Evolutionary conservation across 2,329 filamentous ascomycete species (phyloP).

Genomic region (Pezizomycotina sp.): DNA sequence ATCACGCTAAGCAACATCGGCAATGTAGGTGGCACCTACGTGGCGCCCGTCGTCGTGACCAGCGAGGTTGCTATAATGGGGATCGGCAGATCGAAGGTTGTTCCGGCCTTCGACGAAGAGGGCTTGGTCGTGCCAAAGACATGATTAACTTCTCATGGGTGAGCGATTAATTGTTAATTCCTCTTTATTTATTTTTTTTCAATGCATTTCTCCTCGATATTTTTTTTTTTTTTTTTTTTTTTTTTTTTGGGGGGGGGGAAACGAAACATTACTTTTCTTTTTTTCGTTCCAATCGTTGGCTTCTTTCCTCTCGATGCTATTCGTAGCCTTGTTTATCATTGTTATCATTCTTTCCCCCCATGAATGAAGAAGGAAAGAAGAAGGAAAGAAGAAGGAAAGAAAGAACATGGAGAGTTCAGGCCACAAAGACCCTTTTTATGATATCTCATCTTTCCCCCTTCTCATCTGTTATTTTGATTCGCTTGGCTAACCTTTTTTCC

Average conservation of each 20-base stretch:
- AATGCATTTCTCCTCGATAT: too few species aligned
- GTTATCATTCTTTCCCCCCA: neutral
- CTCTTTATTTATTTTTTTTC: neutral
- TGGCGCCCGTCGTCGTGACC: conserved; percentile 79
- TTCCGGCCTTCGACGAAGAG: conserved; percentile 56
- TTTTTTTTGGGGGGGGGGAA: too few species aligned
- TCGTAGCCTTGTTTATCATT: conserved; percentile 4
- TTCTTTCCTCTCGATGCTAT: too few species aligned
- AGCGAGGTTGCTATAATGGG: conserved; percentile 85
- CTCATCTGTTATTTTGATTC: too few species aligned
- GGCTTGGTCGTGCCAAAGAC: conserved; percentile 50
- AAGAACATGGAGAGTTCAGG: conserved; percentile 8
- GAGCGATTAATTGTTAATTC: conserved; percentile 33
- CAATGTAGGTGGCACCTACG: conserved; percentile 80
- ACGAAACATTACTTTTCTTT: too few species aligned
- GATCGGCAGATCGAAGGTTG: conserved; percentile 59
- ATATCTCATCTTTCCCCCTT: too few species aligned
- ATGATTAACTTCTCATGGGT: conserved; percentile 80
- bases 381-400: conserved; percentile 1
- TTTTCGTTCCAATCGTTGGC: too few species aligned
- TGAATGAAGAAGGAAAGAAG: conserved; percentile 10
- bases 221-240: too few species aligned
- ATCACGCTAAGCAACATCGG: conserved; percentile 96
- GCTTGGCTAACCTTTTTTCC: too few species aligned
- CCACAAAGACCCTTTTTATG: too few species aligned